Evolutionary conservation across 768 basidiomycete genomes (phyloP).

Genomic region (Russula vinacea): DNA sequence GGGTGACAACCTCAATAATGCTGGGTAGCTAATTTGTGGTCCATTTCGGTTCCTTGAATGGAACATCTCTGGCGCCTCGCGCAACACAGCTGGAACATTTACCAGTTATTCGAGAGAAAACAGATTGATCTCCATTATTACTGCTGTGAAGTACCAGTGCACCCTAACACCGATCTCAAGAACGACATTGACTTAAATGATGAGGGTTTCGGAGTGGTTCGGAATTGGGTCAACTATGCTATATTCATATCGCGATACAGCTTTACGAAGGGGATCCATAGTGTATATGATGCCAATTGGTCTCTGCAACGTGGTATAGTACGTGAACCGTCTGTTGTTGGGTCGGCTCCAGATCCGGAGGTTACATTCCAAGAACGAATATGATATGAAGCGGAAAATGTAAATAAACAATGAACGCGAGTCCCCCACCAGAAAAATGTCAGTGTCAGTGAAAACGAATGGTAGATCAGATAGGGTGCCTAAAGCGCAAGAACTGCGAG

Average conservation of each 20-base stretch:
- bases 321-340: conserved; percentile 1
- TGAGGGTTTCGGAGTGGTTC: neutral
- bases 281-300: conserved; percentile 18
- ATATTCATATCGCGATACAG: neutral
- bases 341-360: too few relatives aligned
- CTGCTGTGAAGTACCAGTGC: too few relatives aligned
- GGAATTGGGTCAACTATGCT: neutral
- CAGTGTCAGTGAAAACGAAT: neutral
- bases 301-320: neutral
- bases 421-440: neutral
- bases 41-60: neutral
- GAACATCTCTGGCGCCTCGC: neutral
- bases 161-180: neutral
- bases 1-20: neutral
- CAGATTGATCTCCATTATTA: neutral
- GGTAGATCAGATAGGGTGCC: neutral
- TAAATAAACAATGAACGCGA: neutral
- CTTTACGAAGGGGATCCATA: neutral
- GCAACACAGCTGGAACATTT: neutral
- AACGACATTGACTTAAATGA: neutral
- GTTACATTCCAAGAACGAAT: neutral
- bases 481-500: conserved; percentile 24
- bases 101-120: neutral
- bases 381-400: conserved; percentile 1
- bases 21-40: neutral